These are phyloP conservation scores for Macrophomina phaseolina DNA, from an alignment of 2,329 filamentous ascomycete species.

Conservation along the genomic window DNA sequence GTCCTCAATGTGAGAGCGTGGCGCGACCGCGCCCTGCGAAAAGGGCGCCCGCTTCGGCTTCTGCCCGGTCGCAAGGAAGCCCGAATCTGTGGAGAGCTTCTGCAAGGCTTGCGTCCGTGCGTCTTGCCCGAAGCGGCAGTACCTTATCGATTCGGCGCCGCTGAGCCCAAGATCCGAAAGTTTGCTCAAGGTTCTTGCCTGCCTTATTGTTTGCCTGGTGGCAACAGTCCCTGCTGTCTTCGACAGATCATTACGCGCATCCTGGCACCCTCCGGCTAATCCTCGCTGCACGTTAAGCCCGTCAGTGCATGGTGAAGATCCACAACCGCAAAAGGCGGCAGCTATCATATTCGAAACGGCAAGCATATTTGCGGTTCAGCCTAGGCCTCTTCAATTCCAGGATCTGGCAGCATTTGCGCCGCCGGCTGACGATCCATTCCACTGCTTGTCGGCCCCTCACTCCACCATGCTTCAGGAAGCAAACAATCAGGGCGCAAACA, in stretches of 20 bases:
- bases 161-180: not conserved
- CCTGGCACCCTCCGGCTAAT: not conserved
- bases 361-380: not conserved
- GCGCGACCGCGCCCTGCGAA: not conserved
- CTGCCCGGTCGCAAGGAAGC: constrained; percentile 5
- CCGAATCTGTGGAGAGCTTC: not conserved
- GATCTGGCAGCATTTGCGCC: not conserved
- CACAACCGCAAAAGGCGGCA: not conserved
- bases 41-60: not conserved
- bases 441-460: not conserved
- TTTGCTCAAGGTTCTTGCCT: not conserved
- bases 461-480: not conserved
- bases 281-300: not conserved
- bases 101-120: constrained; percentile 1
- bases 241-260: not conserved
- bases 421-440: constrained; percentile 8
- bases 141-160: not conserved
- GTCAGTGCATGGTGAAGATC: not conserved
- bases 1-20: not conserved
- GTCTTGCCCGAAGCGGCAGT: constrained; percentile 3
- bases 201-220: not conserved
- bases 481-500: not conserved
- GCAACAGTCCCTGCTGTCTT: not conserved
- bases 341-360: not conserved
- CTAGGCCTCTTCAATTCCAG: not conserved